These are phyloP conservation scores for Cladosporium phlei DNA, from an alignment of 2,329 filamentous ascomycete species.

Conservation along the genomic window DNA sequence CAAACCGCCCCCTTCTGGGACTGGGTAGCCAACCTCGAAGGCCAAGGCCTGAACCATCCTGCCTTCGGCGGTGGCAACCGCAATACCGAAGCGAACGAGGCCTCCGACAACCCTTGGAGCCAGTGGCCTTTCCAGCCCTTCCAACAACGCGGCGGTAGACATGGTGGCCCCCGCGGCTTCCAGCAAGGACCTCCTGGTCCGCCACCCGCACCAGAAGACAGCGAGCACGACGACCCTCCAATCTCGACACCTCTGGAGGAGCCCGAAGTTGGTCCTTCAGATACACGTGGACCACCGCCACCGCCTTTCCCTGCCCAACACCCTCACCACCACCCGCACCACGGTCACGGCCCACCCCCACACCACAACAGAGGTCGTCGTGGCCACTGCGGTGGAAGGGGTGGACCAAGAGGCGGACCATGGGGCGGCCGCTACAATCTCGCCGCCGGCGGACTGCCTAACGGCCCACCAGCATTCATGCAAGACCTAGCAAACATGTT, in stretches of 20 bases:
- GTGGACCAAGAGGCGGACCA: constrained; percentile 28
- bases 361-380: constrained; percentile 16
- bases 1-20: constrained; percentile 53
- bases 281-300: constrained; percentile 21
- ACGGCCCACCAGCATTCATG: constrained; percentile 14
- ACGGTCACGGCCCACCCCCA: constrained; percentile 16
- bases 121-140: constrained; percentile 33
- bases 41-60: constrained; percentile 41
- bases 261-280: constrained; percentile 21
- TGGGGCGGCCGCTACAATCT: constrained; percentile 12
- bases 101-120: constrained; percentile 18
- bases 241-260: constrained; percentile 17
- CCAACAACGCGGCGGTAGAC: constrained; percentile 25
- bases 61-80: constrained; percentile 35
- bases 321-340: constrained; percentile 3
- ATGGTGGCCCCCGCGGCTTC: constrained; percentile 2
- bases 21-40: constrained; percentile 48
- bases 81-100: constrained; percentile 27
- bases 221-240: constrained; percentile 16
- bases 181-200: constrained; percentile 27
- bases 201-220: constrained; percentile 21
- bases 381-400: constrained; percentile 24
- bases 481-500: constrained; percentile 30
- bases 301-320: constrained; percentile 22
- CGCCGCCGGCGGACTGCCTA: constrained; percentile 10